Percentiles rank a stretch among this genome's conserved stretches.
phyloP scores from a whole-genome alignment of 179 eudicot genomes.

The Gypsophila paniculata region DNA sequence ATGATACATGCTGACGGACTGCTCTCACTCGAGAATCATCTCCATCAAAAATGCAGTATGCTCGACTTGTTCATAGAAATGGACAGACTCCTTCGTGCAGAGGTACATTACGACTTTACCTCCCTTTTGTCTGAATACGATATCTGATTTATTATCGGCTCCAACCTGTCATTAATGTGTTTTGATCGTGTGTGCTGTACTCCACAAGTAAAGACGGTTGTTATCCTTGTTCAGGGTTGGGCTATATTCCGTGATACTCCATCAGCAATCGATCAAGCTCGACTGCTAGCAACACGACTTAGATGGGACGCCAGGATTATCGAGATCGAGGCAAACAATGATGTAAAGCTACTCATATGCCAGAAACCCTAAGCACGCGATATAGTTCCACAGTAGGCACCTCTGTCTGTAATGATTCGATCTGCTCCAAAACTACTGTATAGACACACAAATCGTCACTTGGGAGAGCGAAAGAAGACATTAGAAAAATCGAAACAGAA shows the following conservation, averaged over 20 bases:
- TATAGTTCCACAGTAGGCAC: constrained; percentile 13
- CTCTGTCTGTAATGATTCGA: background rate
- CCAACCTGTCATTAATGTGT: too few relatives aligned
- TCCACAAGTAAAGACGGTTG: background rate
- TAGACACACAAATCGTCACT: constrained; percentile 7
- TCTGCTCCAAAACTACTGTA: constrained; percentile 40
- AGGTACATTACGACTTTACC: constrained; percentile 45
- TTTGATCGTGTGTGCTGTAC: background rate
- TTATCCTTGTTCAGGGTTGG: constrained; percentile 66
- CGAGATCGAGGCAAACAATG: constrained; percentile 67
- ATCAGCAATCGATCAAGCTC: constrained; percentile 58
- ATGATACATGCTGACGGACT: constrained; percentile 89
- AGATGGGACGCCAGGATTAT: constrained; percentile 94
- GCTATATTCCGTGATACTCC: constrained; percentile 63
- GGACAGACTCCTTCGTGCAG: constrained; percentile 94
- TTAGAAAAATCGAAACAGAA: background rate
- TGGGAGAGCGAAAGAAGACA: background rate
- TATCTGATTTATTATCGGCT: too few relatives aligned
- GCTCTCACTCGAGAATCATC: constrained; percentile 56
- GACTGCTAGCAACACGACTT: constrained; percentile 56
- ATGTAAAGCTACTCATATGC: constrained; percentile 78
- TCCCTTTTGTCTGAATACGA: too few relatives aligned
- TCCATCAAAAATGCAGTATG: constrained; percentile 55
- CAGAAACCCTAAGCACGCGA: constrained; percentile 58
- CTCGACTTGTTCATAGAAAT: constrained; percentile 73